Evolutionary conservation across 139 green algal species (phyloP).

Genomic region (Chlamydomonas eustigma): DNA sequence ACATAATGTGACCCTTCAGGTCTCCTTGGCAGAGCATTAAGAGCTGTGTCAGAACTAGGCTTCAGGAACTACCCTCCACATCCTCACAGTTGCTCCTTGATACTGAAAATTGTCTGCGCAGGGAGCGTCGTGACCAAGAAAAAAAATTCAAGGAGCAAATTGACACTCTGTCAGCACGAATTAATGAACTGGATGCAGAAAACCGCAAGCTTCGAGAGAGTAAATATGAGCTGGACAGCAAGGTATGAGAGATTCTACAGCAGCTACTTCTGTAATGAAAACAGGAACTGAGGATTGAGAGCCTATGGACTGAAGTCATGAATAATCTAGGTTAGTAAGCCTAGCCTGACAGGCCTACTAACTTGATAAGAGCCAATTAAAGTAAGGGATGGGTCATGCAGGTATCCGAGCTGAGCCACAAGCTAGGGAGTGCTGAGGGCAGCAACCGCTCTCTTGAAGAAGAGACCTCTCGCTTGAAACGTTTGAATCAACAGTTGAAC

Average conservation of each 20-base stretch:
- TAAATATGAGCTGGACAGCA: constrained; percentile 75
- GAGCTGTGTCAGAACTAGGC: background rate
- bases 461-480: constrained; percentile 48
- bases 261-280: too few relatives aligned
- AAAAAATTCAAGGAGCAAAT: constrained; percentile 22
- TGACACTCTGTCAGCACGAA: constrained; percentile 27
- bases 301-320: too few relatives aligned
- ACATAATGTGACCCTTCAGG: background rate
- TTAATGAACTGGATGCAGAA: constrained; percentile 56
- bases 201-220: constrained; percentile 58
- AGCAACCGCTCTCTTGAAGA: constrained; percentile 46
- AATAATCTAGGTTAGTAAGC: too few relatives aligned
- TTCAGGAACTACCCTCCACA: background rate
- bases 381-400: too few relatives aligned
- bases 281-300: too few relatives aligned
- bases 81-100: background rate
- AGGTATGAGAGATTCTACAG: too few relatives aligned
- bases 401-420: constrained; percentile 67
- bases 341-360: too few relatives aligned
- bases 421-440: constrained; percentile 59
- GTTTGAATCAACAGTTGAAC: constrained; percentile 23
- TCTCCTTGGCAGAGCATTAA: too few relatives aligned
- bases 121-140: constrained; percentile 8
- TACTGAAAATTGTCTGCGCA: background rate
- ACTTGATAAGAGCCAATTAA: too few relatives aligned